Base-by-base conservation (phyloP, 495 filamentous ascomycete species). In the Glonium stellatum region DNA sequence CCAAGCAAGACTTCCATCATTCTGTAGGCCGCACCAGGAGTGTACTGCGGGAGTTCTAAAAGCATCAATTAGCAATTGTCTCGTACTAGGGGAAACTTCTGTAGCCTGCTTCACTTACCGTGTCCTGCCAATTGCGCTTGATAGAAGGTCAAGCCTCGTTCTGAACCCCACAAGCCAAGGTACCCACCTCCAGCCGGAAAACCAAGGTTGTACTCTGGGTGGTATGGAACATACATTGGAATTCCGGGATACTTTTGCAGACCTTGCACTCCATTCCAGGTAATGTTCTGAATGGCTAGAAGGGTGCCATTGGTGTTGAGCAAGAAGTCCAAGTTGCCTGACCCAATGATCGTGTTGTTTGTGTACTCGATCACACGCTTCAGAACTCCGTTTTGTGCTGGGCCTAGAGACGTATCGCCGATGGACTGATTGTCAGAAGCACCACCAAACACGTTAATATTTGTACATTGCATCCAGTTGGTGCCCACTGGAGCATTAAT, bases 271-370 rank as follows among this genome's bases (percentile, higher is more conserved):
- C 89, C 89, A 54, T 83, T 81, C 86, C 86, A 92, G 0, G 87
- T 91, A 85, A 91, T 88, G 71, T 91, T 92, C 65, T 92, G 87
- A 39, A 92, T 85, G 3, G 79, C 80, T 12, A 86, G 72, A 0
- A 92, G 75, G 0, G 84, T 83, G 10, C 88, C 87, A 61, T 90
- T 87, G 54, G 79, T 65, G 39, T 85, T 72, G 10, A 89, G 75
- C 18, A 83, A 72, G 67, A 82, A 79, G 66, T 87, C 84, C 19
- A 79, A 77, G 64, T 79, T 75, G 19, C 86, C 87, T 66, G 89
- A 85, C n/a, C 72, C 80, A 65, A 92, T 82, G 42, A 68, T 65
- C 1, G 63, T 63, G 57, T 68, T 68, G 35, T 68, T 68, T 27
- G 66, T 68, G 57, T 63, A 61, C 47, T 68, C 66, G 22, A 68